Conservation (phyloP, 305 asterid genomes). For the Plantago coronopus region DNA sequence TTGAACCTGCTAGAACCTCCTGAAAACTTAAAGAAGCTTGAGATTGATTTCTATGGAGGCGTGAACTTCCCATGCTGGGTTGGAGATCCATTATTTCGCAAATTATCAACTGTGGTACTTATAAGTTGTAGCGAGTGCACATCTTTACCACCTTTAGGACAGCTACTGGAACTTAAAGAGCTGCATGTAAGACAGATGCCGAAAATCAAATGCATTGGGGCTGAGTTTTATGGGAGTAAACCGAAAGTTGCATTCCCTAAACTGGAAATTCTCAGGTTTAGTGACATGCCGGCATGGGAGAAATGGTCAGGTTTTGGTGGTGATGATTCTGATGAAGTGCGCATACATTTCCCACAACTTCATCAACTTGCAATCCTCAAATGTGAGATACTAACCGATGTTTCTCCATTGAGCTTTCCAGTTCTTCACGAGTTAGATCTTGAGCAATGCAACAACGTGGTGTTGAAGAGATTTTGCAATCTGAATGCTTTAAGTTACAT, state of each 20-base stretch:
- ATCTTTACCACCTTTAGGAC: constrained; percentile 47
- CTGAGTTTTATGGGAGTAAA: constrained; percentile 4
- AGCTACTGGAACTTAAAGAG: constrained; percentile 38
- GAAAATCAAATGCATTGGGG: constrained; percentile 33
- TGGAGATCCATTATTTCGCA: constrained; percentile 34
- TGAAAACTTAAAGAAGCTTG: constrained; percentile 38
- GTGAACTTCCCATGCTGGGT: constrained; percentile 42
- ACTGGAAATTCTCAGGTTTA: constrained; percentile 41
- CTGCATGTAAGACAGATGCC: constrained; percentile 39
- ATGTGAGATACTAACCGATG: constrained; percentile 34
- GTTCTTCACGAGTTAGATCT: constrained; percentile 34
- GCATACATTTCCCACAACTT: constrained; percentile 36
- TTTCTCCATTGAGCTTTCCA: constrained; percentile 41
- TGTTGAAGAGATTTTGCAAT: constrained; percentile 40
- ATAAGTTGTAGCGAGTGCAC: constrained; percentile 32
- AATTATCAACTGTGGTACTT: constrained; percentile 31
- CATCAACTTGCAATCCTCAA: constrained; percentile 40
- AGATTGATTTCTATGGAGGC: constrained; percentile 38
- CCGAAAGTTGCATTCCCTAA: constrained; percentile 32
- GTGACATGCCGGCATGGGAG: constrained; percentile 48
- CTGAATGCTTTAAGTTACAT: constrained; percentile 37
- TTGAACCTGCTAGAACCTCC: constrained; percentile 40
- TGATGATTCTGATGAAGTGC: constrained; percentile 8
- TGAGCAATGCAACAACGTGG: constrained; percentile 35
- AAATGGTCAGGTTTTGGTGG: constrained; percentile 33